Evolutionary conservation across 1,284 basidiomycete genomes (phyloP), one percentile per base, ranked within the genome.

Genomic region (Butyriboletus appendiculatus): DNA sequence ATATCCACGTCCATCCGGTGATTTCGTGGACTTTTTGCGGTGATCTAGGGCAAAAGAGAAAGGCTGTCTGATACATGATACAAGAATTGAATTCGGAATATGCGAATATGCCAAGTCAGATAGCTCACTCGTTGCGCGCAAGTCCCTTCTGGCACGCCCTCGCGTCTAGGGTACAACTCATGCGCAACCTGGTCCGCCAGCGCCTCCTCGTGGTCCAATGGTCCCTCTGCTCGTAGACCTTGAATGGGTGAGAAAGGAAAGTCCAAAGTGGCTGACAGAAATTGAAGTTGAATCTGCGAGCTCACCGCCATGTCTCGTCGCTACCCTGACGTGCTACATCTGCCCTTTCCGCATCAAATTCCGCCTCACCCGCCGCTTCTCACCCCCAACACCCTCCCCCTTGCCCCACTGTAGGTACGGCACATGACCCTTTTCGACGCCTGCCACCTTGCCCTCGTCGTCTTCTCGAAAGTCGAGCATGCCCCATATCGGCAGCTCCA

Each of bases 261-360:
- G 11, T 20, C 12, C 12, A 14, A 38, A 9, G 8, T 20, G n/a
- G 28, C 0, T 24, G 38, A 18, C 22, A 43, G n/a, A 12, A 3
- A 42, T 44, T 14, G 22, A 2, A 18, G n/a, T 18, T 4, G 24
- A 10, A 46, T 26, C 14, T 26, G 24, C n/a, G 20, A n/a, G 45
- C 45, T 46, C n/a, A 46, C 45, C 45, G 24, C 22, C 30, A 24
- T n/a, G 10, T 12, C 9, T 30, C 26, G 14, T 30, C 26, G 14
- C 10, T 9, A n/a, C 8, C 20, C 5, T 16, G 18, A 33, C 15
- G 2, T 26, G 28, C 61, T 72, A 86, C 76, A 84, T 79, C 75
- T 92, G 87, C 12, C 82, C 84, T 62, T 82, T 85, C 37, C 94
- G 79, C 92, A 96, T 94, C 65, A 98, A 70, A 75, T 97, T 97